A percentile compares a stretch with the other conserved stretches of the same genome.
These are phyloP conservation scores for Podospora australis DNA, from an alignment of 495 filamentous ascomycete genomes.

Conservation along the genomic window DNA sequence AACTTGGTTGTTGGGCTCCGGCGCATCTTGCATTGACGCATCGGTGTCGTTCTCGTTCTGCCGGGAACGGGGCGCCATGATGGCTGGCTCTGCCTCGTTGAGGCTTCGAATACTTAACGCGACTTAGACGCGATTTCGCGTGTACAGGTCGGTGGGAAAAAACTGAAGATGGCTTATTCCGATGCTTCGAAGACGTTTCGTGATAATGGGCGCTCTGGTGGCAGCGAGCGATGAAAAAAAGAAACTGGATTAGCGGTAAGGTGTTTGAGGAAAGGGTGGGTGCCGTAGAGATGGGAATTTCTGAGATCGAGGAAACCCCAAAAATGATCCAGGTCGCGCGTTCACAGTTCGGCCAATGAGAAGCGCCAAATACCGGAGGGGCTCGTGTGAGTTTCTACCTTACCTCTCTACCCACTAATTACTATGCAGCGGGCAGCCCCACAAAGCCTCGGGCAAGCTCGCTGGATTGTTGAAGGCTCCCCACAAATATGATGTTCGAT, in stretches of 20 bases:
- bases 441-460: no score
- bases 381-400: no score
- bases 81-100: constrained; percentile 6
- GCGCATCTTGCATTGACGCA: constrained; percentile 56
- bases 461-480: no score
- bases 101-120: constrained; percentile 35
- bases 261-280: constrained; percentile 26
- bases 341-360: constrained; percentile 25
- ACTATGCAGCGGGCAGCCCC: no score
- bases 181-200: constrained; percentile 5
- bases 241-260: constrained; percentile 6
- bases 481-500: no score
- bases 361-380: constrained; percentile 12
- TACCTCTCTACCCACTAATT: no score
- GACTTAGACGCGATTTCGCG: constrained; percentile 30
- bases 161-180: neutral
- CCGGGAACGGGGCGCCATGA: constrained; percentile 56
- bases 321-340: constrained; percentile 31
- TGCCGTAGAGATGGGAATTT: constrained; percentile 27
- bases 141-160: constrained; percentile 2
- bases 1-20: constrained; percentile 36
- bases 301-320: constrained; percentile 24
- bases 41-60: constrained; percentile 45
- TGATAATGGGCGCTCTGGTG: constrained; percentile 21
- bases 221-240: constrained; percentile 13